phyloP scores from a whole-genome alignment of 75 land plant genomes.

The Picea glauca region DNA sequence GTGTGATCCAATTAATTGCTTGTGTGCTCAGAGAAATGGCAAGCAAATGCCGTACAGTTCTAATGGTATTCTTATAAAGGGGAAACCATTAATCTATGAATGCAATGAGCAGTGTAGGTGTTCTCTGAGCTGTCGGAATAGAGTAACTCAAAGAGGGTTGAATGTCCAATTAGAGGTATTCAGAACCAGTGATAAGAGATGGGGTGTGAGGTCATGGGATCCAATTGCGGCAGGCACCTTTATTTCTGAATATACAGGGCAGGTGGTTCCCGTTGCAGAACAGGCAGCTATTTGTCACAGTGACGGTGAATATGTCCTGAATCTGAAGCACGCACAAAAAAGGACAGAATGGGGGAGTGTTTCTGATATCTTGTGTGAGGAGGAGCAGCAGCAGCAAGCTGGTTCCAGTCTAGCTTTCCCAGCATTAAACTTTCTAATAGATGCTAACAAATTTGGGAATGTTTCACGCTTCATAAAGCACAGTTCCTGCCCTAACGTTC shows the following conservation, averaged over 20 bases:
- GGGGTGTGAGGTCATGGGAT: constrained; percentile 74
- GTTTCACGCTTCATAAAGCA: constrained; percentile 84
- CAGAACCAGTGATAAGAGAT: constrained; percentile 57
- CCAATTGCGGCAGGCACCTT: constrained; percentile 65
- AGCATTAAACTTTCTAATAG: constrained; percentile 34
- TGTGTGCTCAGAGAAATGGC: constrained; percentile 42
- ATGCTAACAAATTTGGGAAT: constrained; percentile 58
- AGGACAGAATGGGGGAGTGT: constrained; percentile 66
- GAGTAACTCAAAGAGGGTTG: constrained; percentile 43
- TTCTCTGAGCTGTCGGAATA: constrained; percentile 37
- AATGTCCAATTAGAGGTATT: constrained; percentile 66
- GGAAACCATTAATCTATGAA: constrained; percentile 46
- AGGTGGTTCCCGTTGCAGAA: constrained; percentile 23
- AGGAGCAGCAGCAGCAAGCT: constrained; percentile 7
- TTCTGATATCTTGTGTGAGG: constrained; percentile 25
- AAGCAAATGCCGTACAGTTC: constrained; percentile 39
- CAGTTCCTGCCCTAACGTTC: constrained; percentile 68
- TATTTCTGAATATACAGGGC: constrained; percentile 72
- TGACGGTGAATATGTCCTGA: constrained; percentile 37
- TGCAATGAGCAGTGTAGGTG: constrained; percentile 53
- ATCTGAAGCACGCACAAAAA: constrained; percentile 28
- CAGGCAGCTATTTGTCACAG: constrained; percentile 13
- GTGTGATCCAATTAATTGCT: constrained; percentile 37
- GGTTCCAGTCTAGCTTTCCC: constrained; percentile 20
- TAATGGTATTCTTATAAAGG: constrained; percentile 39